A percentile compares a stretch with the other conserved stretches of the same genome.
Evolutionary conservation across 768 basidiomycete genomes (phyloP).

Genomic region (Macrocybe gigantea): DNA sequence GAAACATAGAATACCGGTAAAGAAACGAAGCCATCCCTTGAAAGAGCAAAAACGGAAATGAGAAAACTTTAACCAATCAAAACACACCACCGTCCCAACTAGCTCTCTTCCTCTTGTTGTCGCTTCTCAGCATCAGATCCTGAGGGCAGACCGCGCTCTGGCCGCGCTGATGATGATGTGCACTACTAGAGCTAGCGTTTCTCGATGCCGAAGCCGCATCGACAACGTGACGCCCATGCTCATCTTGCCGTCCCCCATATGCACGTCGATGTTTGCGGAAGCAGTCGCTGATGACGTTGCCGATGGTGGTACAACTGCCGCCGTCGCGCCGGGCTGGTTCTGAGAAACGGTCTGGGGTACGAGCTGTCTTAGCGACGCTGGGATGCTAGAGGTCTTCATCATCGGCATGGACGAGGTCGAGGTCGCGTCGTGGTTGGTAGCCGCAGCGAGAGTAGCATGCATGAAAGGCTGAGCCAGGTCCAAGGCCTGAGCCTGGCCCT

Average conservation of each 20-base stretch:
- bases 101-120: slow-evolving; percentile 52
- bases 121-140: slow-evolving; percentile 40
- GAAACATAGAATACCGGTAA: not conserved
- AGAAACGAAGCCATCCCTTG: not conserved
- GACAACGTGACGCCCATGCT: slow-evolving; percentile 15
- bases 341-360: not conserved
- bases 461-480: slow-evolving; percentile 38
- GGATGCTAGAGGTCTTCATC: not conserved
- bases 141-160: slow-evolving; percentile 41
- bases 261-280: not conserved
- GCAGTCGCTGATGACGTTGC: not conserved
- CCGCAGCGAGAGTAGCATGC: slow-evolving; percentile 16
- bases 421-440: slow-evolving; percentile 18
- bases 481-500: slow-evolving; percentile 45
- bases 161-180: slow-evolving; percentile 46
- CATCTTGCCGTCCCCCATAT: not conserved
- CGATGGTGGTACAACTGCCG: not conserved
- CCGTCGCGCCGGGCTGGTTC: not conserved
- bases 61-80: slow-evolving; percentile 8
- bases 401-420: slow-evolving; percentile 11
- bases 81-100: slow-evolving; percentile 48
- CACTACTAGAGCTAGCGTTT: slow-evolving; percentile 9
- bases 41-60: not conserved
- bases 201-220: slow-evolving; percentile 17
- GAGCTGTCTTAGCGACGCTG: not conserved